Conservation (phyloP, 257 asterid species). For the Henckelia pumila region DNA sequence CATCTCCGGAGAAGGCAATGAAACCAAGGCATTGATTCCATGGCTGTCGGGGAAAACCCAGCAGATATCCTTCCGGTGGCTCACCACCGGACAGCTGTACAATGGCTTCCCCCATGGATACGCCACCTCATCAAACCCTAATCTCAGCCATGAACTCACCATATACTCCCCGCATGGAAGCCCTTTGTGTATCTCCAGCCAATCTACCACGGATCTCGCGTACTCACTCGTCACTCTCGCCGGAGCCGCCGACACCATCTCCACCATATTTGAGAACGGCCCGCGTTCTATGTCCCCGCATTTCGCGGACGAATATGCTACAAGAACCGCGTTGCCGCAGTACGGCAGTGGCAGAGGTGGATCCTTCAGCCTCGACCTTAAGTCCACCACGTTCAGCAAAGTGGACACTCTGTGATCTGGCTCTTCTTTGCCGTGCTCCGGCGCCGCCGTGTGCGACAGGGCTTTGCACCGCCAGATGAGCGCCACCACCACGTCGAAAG, state of each 20-base stretch:
- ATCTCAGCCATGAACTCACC: constrained; percentile 70
- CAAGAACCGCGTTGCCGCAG: constrained; percentile 59
- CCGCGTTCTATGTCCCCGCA: constrained; percentile 36
- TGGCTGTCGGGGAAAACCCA: constrained; percentile 39
- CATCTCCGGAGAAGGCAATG: constrained; percentile 44
- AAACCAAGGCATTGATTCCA: constrained; percentile 46
- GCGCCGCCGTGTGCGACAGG: constrained; percentile 24
- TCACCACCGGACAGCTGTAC: constrained; percentile 59
- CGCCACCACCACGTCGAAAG: constrained; percentile 44
- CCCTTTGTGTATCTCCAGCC: constrained; percentile 66
- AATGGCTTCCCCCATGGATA: constrained; percentile 77
- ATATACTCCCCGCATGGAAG: constrained; percentile 73
- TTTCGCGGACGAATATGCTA: constrained; percentile 42
- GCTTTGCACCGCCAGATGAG: constrained; percentile 77
- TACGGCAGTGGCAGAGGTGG: constrained; percentile 58
- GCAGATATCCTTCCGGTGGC: constrained; percentile 44
- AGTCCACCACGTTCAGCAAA: constrained; percentile 53
- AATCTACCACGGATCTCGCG: constrained; percentile 59
- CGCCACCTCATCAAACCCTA: constrained; percentile 54
- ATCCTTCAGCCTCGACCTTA: constrained; percentile 42
- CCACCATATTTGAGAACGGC: constrained; percentile 45
- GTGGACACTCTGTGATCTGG: constrained; percentile 32
- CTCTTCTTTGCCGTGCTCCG: background rate
- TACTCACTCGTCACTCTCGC: constrained; percentile 53
- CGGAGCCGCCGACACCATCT: constrained; percentile 45